Base-by-base conservation (phyloP, 2,329 filamentous ascomycete genomes). In the Tolypocladium inflatum region DNA sequence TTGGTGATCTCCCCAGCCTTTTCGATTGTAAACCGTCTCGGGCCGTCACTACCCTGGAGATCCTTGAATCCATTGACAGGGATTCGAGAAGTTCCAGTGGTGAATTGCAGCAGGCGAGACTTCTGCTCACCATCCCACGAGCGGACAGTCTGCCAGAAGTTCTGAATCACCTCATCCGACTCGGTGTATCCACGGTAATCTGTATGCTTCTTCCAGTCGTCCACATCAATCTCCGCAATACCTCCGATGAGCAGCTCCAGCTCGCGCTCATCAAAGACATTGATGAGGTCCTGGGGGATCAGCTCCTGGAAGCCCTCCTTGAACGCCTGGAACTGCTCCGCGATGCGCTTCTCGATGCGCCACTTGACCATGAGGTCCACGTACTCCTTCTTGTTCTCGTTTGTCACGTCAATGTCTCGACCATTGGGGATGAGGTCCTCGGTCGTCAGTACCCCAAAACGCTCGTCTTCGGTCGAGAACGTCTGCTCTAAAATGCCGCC, bases 201-300 rank as follows among this genome's bases (percentile, higher is more conserved):
- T 53, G 94, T 99, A 77, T 99, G 94, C 80, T 99, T 99, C 88
- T 99, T 97, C 94, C 94, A 99, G 75, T 99, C 94, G 60, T 99
- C 94, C 19, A 99, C 93, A 69, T 99, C 94, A 65, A 99, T 99
- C 75, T 99, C 94, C n/a, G 94, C 94, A 67, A 99, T 99, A 81
- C 94, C 94, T 64, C 94, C 94, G 70, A 99, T 97, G 65, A 99
- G 82, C 65, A 99, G 78, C 75, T 99, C 94, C 54, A 99, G 80
- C 75, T 99, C 94, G 67, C 94, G 89, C 79, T 99, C 94, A 69
- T 99, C 94, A 68, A 99, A 99, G 45, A 99, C 94, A 67, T 97
- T 97, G 74, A 99, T 92, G 55, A 99, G 83, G 69, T 99, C 94
- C 57, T 92, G 86, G 3, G 94, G 94, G 60, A 99, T 97, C 42